Base-by-base conservation (phyloP, 345 rosid genomes). In the Eutrema heterophyllum region DNA sequence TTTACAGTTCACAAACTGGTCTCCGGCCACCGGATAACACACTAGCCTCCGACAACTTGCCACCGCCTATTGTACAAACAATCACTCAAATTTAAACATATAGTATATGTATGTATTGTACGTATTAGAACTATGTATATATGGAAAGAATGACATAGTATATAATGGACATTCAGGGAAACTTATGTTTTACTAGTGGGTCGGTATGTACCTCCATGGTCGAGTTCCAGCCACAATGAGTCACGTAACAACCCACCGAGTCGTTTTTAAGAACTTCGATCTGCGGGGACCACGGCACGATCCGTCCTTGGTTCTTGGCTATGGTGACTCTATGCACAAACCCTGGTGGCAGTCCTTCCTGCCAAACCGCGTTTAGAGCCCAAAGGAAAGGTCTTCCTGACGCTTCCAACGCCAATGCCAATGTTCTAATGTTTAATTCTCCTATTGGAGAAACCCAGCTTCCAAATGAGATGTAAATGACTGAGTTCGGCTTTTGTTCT, bases 151-250 rank as follows among this genome's bases (percentile, higher is more conserved):
- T 33, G 6, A 33, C 9, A 43, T 44, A 0, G 12, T 15, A 38
- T 8, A 24, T 10, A 35, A 66, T 21, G n/a, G n/a, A 50, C 2
- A 6, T 32, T 51, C n/a, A 38, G 14, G 5, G 45, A 27, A 49
- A 39, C n/a, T 10, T 36, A 60, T 4, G 49, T 50, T 50, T 36
- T 12, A 35, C 3, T 66, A 66, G 15, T 39, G 7, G 54, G 16
- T 57, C 5, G 7, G 9, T 33, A 49, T 40, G 51, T 74, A 74
- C 96, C 74, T 88, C 98, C 83, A 84, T 67, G 0, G 86, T 88
- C 2, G 98, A 92, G 72, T 92, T 92, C 98, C 98, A 92, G 5
- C 96, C 98, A 59, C 98, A 92, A n/a, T 92, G 98, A 2, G 88
- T 87, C 5, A 90, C 64, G 52, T 63, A 92, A 35, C 88, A 81